phyloP scores from a whole-genome alignment of 1,284 basidiomycete species.

The Trichosporon coremiiforme region DNA sequence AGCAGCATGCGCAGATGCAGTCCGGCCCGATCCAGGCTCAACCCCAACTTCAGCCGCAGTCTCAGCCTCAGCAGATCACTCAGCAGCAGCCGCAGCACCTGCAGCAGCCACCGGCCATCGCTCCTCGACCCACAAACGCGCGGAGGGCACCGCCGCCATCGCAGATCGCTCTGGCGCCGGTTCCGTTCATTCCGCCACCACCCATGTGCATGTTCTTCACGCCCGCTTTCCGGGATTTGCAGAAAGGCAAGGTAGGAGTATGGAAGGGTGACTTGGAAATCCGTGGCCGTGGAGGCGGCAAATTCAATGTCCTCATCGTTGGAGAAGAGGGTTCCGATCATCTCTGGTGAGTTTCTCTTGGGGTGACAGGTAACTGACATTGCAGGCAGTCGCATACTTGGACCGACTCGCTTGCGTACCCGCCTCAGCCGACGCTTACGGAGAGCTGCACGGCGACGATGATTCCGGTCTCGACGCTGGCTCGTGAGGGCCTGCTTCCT shows the following conservation, averaged over 20 bases:
- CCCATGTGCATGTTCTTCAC: constrained; percentile 57
- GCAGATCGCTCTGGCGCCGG: constrained; percentile 40
- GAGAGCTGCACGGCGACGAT: constrained; percentile 45
- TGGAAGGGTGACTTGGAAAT: constrained; percentile 53
- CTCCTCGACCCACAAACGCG: not conserved
- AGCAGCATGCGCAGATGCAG: not conserved
- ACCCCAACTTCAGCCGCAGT: not conserved
- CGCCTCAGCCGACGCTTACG: constrained; percentile 27
- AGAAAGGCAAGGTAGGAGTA: constrained; percentile 49
- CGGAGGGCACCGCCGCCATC: constrained; percentile 31
- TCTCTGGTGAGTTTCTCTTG: constrained; percentile 44
- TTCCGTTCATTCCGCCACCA: constrained; percentile 49
- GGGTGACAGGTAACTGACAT: constrained; percentile 17
- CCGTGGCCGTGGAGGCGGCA: constrained; percentile 47
- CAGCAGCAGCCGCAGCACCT: not conserved
- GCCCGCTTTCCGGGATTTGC: constrained; percentile 47
- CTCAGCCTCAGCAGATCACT: not conserved
- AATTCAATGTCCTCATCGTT: constrained; percentile 47
- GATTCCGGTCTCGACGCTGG: constrained; percentile 53
- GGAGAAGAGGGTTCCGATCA: constrained; percentile 46
- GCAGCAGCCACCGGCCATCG: constrained; percentile 14
- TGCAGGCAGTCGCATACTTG: constrained; percentile 50
- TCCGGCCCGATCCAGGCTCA: not conserved
- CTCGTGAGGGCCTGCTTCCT: constrained; percentile 49
- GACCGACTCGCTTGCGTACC: constrained; percentile 42